Conservation (phyloP, 352 stramenopile genomes). For the Stramenopiles sp. region DNA sequence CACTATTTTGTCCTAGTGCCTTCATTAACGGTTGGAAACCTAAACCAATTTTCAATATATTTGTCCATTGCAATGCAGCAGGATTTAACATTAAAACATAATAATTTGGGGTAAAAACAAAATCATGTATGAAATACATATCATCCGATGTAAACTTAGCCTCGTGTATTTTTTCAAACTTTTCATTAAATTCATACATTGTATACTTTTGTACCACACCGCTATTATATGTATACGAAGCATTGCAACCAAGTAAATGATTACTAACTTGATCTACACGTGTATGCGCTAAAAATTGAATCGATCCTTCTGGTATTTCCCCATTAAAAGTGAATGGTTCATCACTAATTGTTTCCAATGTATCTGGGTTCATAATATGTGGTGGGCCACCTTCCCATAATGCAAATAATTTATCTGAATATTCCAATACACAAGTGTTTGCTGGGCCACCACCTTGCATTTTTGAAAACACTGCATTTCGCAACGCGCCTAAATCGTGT, state of each 20-base stretch:
- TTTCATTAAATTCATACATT: background rate
- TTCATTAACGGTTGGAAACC: background rate
- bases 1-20: background rate
- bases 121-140: background rate
- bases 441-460: background rate
- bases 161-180: background rate
- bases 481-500: background rate
- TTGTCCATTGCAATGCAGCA: background rate
- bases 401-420: background rate
- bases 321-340: background rate
- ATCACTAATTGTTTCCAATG: background rate
- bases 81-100: background rate
- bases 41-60: background rate
- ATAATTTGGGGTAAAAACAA: background rate
- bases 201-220: background rate
- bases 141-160: background rate
- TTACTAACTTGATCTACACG: background rate
- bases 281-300: background rate
- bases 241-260: background rate
- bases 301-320: background rate
- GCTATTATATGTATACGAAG: no score
- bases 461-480: background rate
- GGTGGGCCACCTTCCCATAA: background rate
- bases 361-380: background rate
- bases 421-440: background rate